A percentile compares a stretch with the other conserved stretches of the same genome.
These are phyloP conservation scores for Kingdonia uniflora DNA, from an alignment of 164 flowering plant genomes.

Conservation along the genomic window DNA sequence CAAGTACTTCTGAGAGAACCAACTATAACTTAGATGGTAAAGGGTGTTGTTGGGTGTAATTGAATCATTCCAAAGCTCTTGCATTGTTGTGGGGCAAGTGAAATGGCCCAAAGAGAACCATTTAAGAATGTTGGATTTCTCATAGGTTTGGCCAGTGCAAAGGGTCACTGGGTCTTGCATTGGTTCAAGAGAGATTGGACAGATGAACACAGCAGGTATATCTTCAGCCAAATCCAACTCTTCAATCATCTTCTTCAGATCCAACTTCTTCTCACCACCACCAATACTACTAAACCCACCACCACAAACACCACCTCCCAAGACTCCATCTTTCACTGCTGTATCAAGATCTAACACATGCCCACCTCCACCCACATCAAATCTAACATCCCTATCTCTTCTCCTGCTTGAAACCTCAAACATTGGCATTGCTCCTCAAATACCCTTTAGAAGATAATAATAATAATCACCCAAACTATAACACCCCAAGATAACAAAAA, in stretches of 20 bases:
- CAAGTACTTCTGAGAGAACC: slow-evolving; percentile 64
- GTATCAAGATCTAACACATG: slow-evolving; percentile 43
- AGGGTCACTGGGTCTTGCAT: slow-evolving; percentile 81
- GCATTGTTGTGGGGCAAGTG: slow-evolving; percentile 74
- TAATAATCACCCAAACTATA: slow-evolving; percentile 1
- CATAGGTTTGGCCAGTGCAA: slow-evolving; percentile 72
- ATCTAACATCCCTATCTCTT: slow-evolving; percentile 22
- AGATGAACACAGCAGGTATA: slow-evolving; percentile 58
- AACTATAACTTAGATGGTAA: slow-evolving; percentile 40
- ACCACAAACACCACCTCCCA: slow-evolving; percentile 27
- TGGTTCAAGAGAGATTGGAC: slow-evolving; percentile 76
- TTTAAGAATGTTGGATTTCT: slow-evolving; percentile 55
- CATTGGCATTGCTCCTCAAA: slow-evolving; percentile 30
- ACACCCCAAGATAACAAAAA: slow-evolving; percentile 2
- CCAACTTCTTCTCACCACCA: slow-evolving; percentile 26
- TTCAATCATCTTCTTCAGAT: slow-evolving; percentile 42
- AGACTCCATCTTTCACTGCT: slow-evolving; percentile 42
- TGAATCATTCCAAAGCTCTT: slow-evolving; percentile 48
- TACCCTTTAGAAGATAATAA: slow-evolving; percentile 5
- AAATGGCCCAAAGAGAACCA: slow-evolving; percentile 60
- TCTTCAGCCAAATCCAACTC: slow-evolving; percentile 33
- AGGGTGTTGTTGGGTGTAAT: slow-evolving; percentile 57
- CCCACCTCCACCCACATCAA: slow-evolving; percentile 34
- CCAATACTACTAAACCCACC: slow-evolving; percentile 10
- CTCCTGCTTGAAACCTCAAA: slow-evolving; percentile 21